These are phyloP conservation scores for Crotalaria pallida DNA, from an alignment of 306 rosid species.

Conservation along the genomic window DNA sequence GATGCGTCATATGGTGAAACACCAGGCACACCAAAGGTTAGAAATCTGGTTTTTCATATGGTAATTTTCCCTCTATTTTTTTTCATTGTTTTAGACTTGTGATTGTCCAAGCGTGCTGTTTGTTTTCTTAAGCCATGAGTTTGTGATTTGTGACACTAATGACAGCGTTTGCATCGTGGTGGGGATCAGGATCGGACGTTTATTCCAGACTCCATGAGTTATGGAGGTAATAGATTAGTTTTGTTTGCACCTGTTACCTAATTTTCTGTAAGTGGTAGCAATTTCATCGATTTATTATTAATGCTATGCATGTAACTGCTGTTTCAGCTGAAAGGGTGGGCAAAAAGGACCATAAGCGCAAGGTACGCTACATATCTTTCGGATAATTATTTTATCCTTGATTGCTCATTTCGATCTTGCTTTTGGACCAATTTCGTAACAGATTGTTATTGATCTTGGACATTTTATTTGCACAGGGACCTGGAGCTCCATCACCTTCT, in stretches of 20 bases:
- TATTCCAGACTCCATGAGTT: too few species aligned
- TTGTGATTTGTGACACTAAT: conserved; percentile 28
- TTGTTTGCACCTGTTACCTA: too few species aligned
- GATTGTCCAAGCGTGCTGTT: conserved; percentile 13
- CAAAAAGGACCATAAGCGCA: conserved; percentile 92
- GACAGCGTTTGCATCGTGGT: conserved; percentile 29
- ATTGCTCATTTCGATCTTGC: background rate
- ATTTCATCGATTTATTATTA: background rate
- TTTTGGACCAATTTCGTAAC: background rate
- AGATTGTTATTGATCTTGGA: background rate
- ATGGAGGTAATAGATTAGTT: too few species aligned
- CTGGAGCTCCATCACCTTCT: conserved; percentile 83
- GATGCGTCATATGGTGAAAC: conserved; percentile 75
- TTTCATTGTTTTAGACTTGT: conserved; percentile 6
- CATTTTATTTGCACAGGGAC: conserved; percentile 40
- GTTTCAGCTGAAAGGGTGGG: conserved; percentile 70
- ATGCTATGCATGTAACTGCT: conserved; percentile 20
- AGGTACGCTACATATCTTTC: conserved; percentile 48
- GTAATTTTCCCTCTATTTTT: background rate
- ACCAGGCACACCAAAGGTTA: conserved; percentile 91
- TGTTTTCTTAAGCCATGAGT: background rate
- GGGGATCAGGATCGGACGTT: conserved; percentile 49
- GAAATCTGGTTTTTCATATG: conserved; percentile 14
- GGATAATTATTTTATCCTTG: background rate
- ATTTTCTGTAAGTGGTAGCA: too few species aligned